Evolutionary conservation across 768 basidiomycete species (phyloP).

Genomic region (Ramaria rubella): DNA sequence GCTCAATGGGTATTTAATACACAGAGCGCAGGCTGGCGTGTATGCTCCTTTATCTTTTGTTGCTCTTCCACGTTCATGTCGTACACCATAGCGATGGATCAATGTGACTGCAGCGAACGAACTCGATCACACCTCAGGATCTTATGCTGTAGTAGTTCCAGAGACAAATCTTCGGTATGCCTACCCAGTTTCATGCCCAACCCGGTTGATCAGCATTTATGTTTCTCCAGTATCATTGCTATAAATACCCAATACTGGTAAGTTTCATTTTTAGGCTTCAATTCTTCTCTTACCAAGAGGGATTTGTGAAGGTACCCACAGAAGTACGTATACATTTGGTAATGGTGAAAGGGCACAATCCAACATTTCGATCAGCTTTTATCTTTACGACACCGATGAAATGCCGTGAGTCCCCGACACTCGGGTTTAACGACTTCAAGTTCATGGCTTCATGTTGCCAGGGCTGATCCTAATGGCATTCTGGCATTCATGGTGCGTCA

Average conservation of each 20-base stretch:
- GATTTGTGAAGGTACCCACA: constrained; percentile 14
- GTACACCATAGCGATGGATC: constrained; percentile 48
- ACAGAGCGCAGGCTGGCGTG: constrained; percentile 43
- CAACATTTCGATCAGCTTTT: constrained; percentile 36
- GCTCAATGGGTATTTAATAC: constrained; percentile 54
- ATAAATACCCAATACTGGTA: constrained; percentile 60
- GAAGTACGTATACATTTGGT: constrained; percentile 32
- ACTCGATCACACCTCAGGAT: constrained; percentile 44
- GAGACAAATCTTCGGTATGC: constrained; percentile 43
- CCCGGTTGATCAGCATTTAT: background rate
- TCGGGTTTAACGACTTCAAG: background rate
- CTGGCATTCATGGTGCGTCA: constrained; percentile 46
- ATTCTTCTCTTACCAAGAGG: background rate
- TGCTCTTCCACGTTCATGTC: background rate
- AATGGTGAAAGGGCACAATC: background rate
- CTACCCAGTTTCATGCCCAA: background rate
- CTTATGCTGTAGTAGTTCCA: constrained; percentile 43
- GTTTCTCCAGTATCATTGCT: constrained; percentile 42
- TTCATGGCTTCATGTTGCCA: constrained; percentile 13
- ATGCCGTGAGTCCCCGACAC: constrained; percentile 31
- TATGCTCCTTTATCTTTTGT: constrained; percentile 20
- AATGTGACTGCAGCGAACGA: constrained; percentile 35
- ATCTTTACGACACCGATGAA: constrained; percentile 50
- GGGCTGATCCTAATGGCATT: constrained; percentile 55
- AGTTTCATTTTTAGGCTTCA: background rate